Evolutionary conservation across 1,284 basidiomycete genomes (phyloP), one percentile per base, ranked within the genome.

Genomic region (Phaffia rhodozyma): DNA sequence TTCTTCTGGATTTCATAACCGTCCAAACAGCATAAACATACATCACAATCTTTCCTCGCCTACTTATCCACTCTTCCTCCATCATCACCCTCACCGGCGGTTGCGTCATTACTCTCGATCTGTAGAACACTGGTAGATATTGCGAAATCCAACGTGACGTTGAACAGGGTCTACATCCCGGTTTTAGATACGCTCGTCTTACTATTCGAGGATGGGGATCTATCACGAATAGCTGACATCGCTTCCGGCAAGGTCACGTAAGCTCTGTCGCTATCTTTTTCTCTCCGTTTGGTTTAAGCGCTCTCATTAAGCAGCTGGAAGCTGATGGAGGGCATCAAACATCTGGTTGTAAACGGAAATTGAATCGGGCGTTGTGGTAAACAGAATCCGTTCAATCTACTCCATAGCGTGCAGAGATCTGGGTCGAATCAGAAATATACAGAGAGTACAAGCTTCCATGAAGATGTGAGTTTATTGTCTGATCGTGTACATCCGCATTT

Each of bases 101-200:
- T 67, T 76, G 77, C 67, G 73, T 84, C 38, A 68, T 77, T 20
- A 73, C 75, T 20, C 75, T 91, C 7, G 23, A 82, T 88, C 68
- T 78, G 88, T 38, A 68, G 84, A 16, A 69, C 76, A 1, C 78
- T 84, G 64, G 82, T 78, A 0, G 79, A 79, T 67, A 71, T 76
- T 49, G 67, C 65, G 1, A 59, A 67, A 7, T 60, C 67, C 32
- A 83, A 86, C 66, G 69, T 83, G 49, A 75, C 78, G 21, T 81
- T 81, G 4, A 94, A 93, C 71, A 78, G 79, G 34, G 75, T 86
- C 43, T 84, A 91, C 53, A 78, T 93, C 16, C 90, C 91, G 0
- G 80, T 87, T 2, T 75, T 92, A 66, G 85, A 88, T 69, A 85
- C 85, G 1, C 81, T 88, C 63, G 84, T 84, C 68, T 76, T 86